A percentile compares a stretch with the other conserved stretches of the same genome.
Evolutionary conservation across 75 land plant genomes (phyloP).

Genomic region (Gnetum montanum): DNA sequence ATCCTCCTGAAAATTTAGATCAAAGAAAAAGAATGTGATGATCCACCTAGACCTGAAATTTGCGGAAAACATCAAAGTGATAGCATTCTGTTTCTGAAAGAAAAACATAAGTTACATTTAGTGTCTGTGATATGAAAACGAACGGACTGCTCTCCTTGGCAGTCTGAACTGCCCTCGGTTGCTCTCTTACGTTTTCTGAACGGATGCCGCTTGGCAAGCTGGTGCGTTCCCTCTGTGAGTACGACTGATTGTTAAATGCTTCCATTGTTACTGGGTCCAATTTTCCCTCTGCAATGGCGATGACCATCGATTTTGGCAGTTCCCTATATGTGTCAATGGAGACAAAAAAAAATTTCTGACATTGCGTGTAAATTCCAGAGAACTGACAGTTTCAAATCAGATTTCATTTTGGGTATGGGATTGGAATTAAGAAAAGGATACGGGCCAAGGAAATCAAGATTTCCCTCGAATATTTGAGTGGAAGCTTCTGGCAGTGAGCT

Average conservation of each 20-base stretch:
- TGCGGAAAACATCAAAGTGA: too few relatives aligned
- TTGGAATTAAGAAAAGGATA: constrained; percentile 36
- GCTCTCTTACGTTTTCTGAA: too few relatives aligned
- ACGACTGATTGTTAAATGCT: too few relatives aligned
- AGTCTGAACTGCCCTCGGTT: not conserved
- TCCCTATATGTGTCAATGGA: constrained; percentile 27
- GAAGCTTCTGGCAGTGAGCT: constrained; percentile 40
- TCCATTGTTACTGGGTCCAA: constrained; percentile 63
- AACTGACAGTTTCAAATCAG: too few relatives aligned
- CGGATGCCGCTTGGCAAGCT: too few relatives aligned
- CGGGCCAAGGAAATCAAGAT: constrained; percentile 72
- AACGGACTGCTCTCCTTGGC: not conserved
- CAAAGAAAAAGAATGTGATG: too few relatives aligned
- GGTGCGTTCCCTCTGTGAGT: too few relatives aligned
- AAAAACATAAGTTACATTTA: not conserved
- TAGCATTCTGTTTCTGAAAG: too few relatives aligned
- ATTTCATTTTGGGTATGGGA: too few relatives aligned
- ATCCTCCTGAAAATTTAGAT: too few relatives aligned
- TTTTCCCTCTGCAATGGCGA: constrained; percentile 61
- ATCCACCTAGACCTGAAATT: too few relatives aligned
- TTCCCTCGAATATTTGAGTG: constrained; percentile 26
- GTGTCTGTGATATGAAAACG: not conserved
- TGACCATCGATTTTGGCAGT: constrained; percentile 46
- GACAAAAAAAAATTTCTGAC: not conserved
- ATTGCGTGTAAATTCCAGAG: not conserved